Base-by-base conservation (phyloP, 1,284 basidiomycete genomes). In the Fomitopsis betulina region DNA sequence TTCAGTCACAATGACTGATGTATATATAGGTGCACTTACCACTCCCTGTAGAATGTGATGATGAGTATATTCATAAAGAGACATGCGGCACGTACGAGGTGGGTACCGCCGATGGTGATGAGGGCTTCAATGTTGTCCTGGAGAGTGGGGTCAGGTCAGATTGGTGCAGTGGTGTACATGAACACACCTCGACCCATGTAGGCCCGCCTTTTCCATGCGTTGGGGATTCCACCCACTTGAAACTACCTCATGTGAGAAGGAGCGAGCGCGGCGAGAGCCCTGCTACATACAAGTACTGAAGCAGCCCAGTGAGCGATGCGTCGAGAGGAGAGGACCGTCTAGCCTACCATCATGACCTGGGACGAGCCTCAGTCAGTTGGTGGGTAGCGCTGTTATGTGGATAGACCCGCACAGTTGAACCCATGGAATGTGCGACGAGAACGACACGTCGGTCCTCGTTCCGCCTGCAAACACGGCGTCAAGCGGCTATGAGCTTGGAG, bases 171-270 rank as follows among this genome's bases (percentile, higher is more conserved):
- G n/a, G 33, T 10, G n/a, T 39, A 32, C 30, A 45, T n/a, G 50
- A 59, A 49, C 49, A 40, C 47, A 90, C 90, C 78, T 98, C 96
- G 17, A 97, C 93, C 97, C 97, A 99, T 33, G 83, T 77, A 2
- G 86, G 76, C 1, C 96, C 97, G 17, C 94, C 96, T 3, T 86
- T 85, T 5, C 96, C 96, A 65, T 90, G 90, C 51, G 79, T 73
- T 19, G 89, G 83, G 0, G 93, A 89, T 73, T 99, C 97, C 0
- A 97, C 95, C 97, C 96, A 98, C 78, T 98, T 98, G 67, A 94
- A 81, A 70, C 92, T 94, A 38, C 23, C 27, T 53, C 19, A 52
- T 21, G 43, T 53, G 45, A 47, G 19, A 47, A 5, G 13, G 19
- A 47, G 53, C 54, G 23, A 58, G 53, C 19, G 12, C 7, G 23